phyloP scores from a whole-genome alignment of 768 basidiomycete species.

The Russula compacta region DNA sequence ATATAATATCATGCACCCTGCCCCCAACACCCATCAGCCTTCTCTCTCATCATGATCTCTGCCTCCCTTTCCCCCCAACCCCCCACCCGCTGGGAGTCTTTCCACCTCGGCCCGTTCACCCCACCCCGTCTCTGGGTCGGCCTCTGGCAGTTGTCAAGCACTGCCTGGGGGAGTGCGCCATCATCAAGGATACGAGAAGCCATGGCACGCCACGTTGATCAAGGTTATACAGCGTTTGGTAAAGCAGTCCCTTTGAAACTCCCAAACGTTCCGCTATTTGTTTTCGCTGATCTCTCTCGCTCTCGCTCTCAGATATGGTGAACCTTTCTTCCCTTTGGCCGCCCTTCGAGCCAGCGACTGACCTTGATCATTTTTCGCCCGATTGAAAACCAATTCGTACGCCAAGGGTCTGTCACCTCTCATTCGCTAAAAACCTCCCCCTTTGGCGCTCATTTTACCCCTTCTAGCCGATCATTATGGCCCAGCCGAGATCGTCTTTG shows the following conservation, averaged over 20 bases:
- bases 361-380: not conserved
- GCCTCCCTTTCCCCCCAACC: not conserved
- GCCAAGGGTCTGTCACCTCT: not conserved
- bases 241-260: not conserved
- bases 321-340: slow-evolving; percentile 15
- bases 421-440: rapidly evolving
- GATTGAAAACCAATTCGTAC: too few species aligned
- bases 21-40: not conserved
- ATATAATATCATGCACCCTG: not conserved
- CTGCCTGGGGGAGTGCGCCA: slow-evolving; percentile 75
- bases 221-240: slow-evolving; percentile 62
- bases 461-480: slow-evolving; percentile 80
- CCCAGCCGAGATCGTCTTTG: slow-evolving; percentile 72
- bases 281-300: slow-evolving; percentile 2
- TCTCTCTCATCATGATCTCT: not conserved
- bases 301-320: slow-evolving; percentile 45
- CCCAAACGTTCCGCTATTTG: not conserved
- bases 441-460: slow-evolving; percentile 1
- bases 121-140: slow-evolving; percentile 67
- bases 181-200: slow-evolving; percentile 53
- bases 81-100: slow-evolving; percentile 29
- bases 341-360: not conserved
- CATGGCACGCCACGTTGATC: slow-evolving; percentile 54
- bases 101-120: slow-evolving; percentile 45
- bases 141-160: slow-evolving; percentile 80